A percentile compares a stretch with the other conserved stretches of the same genome.
Conservation (phyloP, 305 asterid genomes). For the Solanum hybrid region DNA sequence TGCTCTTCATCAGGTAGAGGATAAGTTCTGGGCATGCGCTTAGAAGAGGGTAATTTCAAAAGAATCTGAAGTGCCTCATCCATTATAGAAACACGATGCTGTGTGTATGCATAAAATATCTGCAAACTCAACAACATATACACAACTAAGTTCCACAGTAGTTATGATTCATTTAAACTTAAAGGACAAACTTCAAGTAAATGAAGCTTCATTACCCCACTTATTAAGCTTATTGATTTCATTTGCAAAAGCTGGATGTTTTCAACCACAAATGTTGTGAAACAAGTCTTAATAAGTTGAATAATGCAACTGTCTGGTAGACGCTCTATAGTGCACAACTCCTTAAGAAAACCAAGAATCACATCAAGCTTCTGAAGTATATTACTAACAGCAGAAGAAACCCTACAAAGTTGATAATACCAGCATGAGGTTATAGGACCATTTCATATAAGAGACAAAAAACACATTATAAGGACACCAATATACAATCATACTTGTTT, state of each 20-base stretch:
- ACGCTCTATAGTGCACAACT: slow-evolving; percentile 75
- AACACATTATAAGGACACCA: slow-evolving; percentile 5
- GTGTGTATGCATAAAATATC: slow-evolving; percentile 67
- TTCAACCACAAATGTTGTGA: slow-evolving; percentile 85
- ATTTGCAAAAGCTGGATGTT: slow-evolving; percentile 92
- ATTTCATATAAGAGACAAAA: slow-evolving; percentile 11
- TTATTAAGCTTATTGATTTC: slow-evolving; percentile 84
- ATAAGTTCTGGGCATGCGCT: slow-evolving; percentile 87
- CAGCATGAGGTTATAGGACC: slow-evolving; percentile 10
- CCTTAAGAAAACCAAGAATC: slow-evolving; percentile 77
- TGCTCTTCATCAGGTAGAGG: slow-evolving; percentile 98
- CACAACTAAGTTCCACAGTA: neutral
- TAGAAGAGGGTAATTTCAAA: slow-evolving; percentile 81
- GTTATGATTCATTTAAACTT: neutral
- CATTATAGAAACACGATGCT: slow-evolving; percentile 87
- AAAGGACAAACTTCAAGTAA: neutral
- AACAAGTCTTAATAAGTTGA: slow-evolving; percentile 85
- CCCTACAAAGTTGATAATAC: slow-evolving; percentile 29
- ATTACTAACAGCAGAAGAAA: slow-evolving; percentile 55
- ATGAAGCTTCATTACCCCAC: slow-evolving; percentile 66
- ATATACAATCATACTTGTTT: slow-evolving; percentile 41
- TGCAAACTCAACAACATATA: slow-evolving; percentile 22
- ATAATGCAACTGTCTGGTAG: slow-evolving; percentile 93
- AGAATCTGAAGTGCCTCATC: slow-evolving; percentile 91
- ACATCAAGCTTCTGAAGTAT: slow-evolving; percentile 95